Evolutionary conservation across 768 basidiomycete species (phyloP), one percentile per base, ranked within the genome.

Genomic region (Boletellus ananas): DNA sequence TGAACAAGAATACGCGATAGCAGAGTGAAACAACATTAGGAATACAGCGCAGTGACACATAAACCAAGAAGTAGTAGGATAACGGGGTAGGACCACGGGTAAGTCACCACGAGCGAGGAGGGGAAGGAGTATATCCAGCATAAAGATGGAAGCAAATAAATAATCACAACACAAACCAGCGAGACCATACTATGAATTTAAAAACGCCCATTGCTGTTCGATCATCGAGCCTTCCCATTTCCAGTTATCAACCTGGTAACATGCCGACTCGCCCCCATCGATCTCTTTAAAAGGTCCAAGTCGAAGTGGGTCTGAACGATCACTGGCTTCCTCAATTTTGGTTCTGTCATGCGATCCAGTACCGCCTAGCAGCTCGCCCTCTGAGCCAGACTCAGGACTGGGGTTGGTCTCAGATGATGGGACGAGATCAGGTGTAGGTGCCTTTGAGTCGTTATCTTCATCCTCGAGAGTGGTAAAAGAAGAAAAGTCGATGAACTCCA

Each of bases 121-220:
- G 18, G 21, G 50, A 63, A 57, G 49, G 70, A 63, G 61, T 69
- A 67, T 65, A 70, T 76, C 76, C 76, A 67, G 65, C 64, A 67
- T 65, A 64, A 65, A 62, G 68, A 71, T 69, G 68, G 68, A 64
- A 60, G 63, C 66, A 61, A 70, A 67, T 66, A 68, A 71, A 72
- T 70, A 73, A 61, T 55, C 66, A 58, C 57, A 67, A 67, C 65
- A 57, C 58, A 52, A 62, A 64, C 59, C 49, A 50, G 55, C 47
- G 46, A 56, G 46, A 52, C 62, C 53, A 58, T 42, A 58, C 55
- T 62, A 68, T 57, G 66, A 66, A 41, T 58, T 70, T 69, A 74
- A 83, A 59, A 89, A 81, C 29, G 84, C 84, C 88, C 88, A 90
- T 20, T 85, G 75, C 61, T 79, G 81, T 6, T 89, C 87, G 54